A percentile compares a stretch with the other conserved stretches of the same genome.
Evolutionary conservation across 2,329 filamentous ascomycete species (phyloP).

Genomic region (Apiospora sp.): DNA sequence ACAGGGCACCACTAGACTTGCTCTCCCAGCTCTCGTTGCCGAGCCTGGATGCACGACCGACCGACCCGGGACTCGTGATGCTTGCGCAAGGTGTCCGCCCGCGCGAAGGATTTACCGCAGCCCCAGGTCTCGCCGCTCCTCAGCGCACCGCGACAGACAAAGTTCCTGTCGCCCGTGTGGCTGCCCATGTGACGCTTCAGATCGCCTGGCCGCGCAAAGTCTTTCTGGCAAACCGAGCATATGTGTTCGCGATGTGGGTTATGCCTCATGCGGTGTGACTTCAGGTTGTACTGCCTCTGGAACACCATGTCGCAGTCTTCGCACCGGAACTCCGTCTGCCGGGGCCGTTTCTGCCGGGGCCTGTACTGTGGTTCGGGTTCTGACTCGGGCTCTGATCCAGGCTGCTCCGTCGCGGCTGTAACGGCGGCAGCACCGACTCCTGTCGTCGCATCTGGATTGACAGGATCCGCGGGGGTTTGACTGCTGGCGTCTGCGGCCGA

Average conservation of each 20-base stretch:
- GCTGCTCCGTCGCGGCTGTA: neutral
- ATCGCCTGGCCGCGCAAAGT: constrained; percentile 23
- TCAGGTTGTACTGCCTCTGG: neutral
- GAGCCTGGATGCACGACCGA: neutral
- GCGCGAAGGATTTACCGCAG: constrained; percentile 23
- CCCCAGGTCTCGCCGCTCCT: constrained; percentile 23
- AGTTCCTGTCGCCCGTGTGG: neutral
- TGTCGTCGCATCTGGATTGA: neutral
- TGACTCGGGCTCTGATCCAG: neutral
- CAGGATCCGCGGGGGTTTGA: neutral
- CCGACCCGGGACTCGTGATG: constrained; percentile 19
- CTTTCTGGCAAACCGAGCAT: constrained; percentile 22
- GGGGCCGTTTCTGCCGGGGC: neutral
- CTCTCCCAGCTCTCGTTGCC: neutral
- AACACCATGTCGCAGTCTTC: neutral
- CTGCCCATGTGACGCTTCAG: constrained; percentile 20
- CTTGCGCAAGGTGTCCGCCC: constrained; percentile 22
- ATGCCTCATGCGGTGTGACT: neutral
- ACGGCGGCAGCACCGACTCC: neutral
- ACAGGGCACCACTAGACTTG: neutral
- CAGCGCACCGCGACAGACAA: constrained; percentile 17
- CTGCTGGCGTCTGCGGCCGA: neutral
- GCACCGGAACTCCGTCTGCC: neutral
- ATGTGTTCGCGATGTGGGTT: constrained; percentile 14
- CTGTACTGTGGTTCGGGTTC: neutral